Conservation (phyloP, 1,139 yeast genomes). For the Diutina pseudorugosa region DNA sequence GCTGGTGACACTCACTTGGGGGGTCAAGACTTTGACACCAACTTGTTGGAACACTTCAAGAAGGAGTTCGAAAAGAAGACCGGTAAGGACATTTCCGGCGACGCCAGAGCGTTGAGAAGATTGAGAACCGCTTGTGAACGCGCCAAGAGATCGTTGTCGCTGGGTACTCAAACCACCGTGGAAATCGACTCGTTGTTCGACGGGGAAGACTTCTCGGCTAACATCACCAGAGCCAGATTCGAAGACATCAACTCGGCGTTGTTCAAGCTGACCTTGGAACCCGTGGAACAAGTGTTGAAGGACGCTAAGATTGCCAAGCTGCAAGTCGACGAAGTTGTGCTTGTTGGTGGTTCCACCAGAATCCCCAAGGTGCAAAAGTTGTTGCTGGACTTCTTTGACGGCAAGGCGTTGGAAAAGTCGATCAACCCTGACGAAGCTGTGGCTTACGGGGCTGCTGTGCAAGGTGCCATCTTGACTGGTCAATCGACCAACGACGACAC, state of each 20-base stretch:
- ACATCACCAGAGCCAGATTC: constrained; percentile 11
- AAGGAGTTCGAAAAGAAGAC: constrained; percentile 89
- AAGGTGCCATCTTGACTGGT: constrained; percentile 98
- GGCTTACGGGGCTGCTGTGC: constrained; percentile 98
- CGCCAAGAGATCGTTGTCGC: constrained; percentile 29
- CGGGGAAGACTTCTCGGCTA: constrained; percentile 11
- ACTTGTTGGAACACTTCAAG: constrained; percentile 65
- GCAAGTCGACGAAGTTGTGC: constrained; percentile 24
- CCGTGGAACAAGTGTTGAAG: constrained; percentile 16
- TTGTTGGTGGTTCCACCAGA: constrained; percentile 32
- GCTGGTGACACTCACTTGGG: constrained; percentile 99
- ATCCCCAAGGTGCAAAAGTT: constrained; percentile 29
- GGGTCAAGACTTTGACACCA: constrained; percentile 84
- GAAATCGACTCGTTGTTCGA: constrained; percentile 25
- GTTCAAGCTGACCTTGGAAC: constrained; percentile 12
- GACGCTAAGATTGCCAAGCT: constrained; percentile 29
- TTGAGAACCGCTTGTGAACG: constrained; percentile 31
- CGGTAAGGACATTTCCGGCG: constrained; percentile 81
- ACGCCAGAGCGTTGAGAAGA: constrained; percentile 38
- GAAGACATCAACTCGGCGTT: constrained; percentile 11
- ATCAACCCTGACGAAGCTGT: constrained; percentile 54
- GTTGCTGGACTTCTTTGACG: constrained; percentile 28
- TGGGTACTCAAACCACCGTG: constrained; percentile 21
- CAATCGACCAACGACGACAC: constrained; percentile 90
- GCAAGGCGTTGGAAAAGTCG: constrained; percentile 36